phyloP scores from a whole-genome alignment of 352 stramenopile genomes.

The Globisporangium emineosum region DNA sequence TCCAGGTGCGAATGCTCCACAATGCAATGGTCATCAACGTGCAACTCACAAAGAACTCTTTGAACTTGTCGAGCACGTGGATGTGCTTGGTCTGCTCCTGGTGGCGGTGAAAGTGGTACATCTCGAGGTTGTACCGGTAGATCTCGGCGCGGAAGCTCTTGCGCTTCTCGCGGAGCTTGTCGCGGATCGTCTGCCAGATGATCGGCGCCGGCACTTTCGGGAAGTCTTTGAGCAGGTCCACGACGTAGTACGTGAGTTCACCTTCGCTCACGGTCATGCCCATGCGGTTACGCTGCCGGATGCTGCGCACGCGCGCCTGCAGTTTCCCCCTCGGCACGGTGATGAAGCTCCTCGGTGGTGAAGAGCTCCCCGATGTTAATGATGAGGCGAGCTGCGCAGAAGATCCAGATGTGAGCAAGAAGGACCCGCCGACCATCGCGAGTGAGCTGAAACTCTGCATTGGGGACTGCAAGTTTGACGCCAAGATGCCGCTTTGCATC shows the following conservation, averaged over 20 bases:
- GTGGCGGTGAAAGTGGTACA: constrained; percentile 50
- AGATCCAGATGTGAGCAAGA: constrained; percentile 7
- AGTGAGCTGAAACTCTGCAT: constrained; percentile 2
- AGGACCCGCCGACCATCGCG: background rate
- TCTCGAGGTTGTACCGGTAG: constrained; percentile 60
- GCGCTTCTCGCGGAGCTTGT: constrained; percentile 55
- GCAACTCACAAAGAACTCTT: constrained; percentile 59
- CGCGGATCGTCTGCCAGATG: constrained; percentile 45
- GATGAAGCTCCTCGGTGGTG: background rate
- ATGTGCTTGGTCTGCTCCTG: constrained; percentile 46
- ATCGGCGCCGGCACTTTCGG: constrained; percentile 37
- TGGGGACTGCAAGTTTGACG: constrained; percentile 4
- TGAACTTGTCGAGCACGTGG: constrained; percentile 61
- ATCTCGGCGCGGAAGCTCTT: constrained; percentile 60
- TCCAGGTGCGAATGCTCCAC: background rate
- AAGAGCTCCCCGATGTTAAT: background rate
- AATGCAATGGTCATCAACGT: background rate
- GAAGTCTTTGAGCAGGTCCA: constrained; percentile 61
- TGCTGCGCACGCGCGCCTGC: constrained; percentile 26
- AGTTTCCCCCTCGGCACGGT: constrained; percentile 19
- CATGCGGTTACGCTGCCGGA: constrained; percentile 27
- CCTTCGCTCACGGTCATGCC: constrained; percentile 28
- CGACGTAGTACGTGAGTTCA: constrained; percentile 55
- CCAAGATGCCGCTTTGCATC: constrained; percentile 30
- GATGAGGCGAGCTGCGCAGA: background rate